Evolutionary conservation across 371 early-diverging fungal species (phyloP), one percentile per base, ranked within the genome.

Genomic region (Actinomortierella ambigua): DNA sequence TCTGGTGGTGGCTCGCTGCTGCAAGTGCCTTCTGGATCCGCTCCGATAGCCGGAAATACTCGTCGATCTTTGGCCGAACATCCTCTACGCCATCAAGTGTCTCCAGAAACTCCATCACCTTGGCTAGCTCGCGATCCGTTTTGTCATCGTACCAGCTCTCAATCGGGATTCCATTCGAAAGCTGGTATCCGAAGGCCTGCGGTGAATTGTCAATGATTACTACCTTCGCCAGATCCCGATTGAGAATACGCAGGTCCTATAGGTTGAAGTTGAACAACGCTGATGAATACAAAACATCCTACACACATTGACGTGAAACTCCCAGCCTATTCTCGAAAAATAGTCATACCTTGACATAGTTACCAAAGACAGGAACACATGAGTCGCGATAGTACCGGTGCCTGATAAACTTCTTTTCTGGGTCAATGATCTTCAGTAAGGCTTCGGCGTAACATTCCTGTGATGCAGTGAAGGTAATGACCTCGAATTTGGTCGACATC

Each of bases 391-490:
- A 90, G 61, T 92, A 78, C 51, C 86, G 78, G 77, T 89, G 69
- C 34, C 27, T 65, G 57, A 77, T 77, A 34, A 52, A 80, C 55
- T 79, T 80, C 22, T 81, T 75, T 8, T 78, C 78, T 0, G 85
- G 83, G 57, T 92, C 92, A 48, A 91, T 78, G 40, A 82, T 57
- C 55, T 87, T 80, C 24, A 90, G 73, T 39, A 92, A 66, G 11
- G 77, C 76, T 50, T 88, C 85, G 6, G 90, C 92, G 59, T 92
- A 92, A 14, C 82, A 77, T 51, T 86, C 84, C 77, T 88, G 88
- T 28, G 85, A 85, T 6, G 92, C 92, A 4, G 92, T 92, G 55
- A 92, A 92, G 1, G 92, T 79, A 23, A 91, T 86, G 3, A 92
- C 82, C 62, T 92, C 92, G 56, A 88, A 92, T 48, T 77, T 68